Base-by-base conservation (phyloP, 345 rosid genomes). In the Crucihimalaya himalaica region DNA sequence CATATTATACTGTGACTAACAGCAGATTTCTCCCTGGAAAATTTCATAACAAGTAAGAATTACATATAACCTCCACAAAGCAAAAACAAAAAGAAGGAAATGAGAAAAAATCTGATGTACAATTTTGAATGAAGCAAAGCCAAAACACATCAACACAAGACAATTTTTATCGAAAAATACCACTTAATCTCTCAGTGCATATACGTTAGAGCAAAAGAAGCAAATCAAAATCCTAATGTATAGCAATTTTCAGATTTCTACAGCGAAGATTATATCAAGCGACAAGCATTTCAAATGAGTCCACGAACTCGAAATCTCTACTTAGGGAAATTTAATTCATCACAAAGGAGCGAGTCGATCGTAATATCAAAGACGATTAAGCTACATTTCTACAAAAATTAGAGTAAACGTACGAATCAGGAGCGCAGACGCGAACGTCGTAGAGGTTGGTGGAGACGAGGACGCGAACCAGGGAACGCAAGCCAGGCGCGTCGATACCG, bases 401-500 rank as follows among this genome's bases (percentile, higher is more conserved):
- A 48, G 47, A 67, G 65, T 13, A 45, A 50, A 73, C 88, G 52
- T 87, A 94, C 97, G 92, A 84, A 74, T 87, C 93, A 51, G 98
- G 97, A 5, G 98, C 96, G 79, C 97, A 94, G 54, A 94, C 96
- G 14, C 81, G 87, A 69, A 94, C 88, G 4, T 60, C 47, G 84
- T 78, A 91, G 74, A 81, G 85, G 66, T 80, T 64, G 75, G 89
- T 63, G 54, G 98, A 73, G 86, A 88, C 84, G 16, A 94, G 90
- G 78, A 82, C 90, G 34, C 80, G 71, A 62, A 91, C 96, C 2
- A 91, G 87, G 25, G 95, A 66, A 1, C 85, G 86, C 9, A 94
- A 69, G 18, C 98, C 96, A 5, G 95, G 86, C 0, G 95, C 98
- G 80, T 91, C 96, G 34, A 94, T 91, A 4, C 98, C 98, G 81